Evolutionary conservation across 1,139 yeast species (phyloP).

Genomic region (Debaryomyces robertsiae): DNA sequence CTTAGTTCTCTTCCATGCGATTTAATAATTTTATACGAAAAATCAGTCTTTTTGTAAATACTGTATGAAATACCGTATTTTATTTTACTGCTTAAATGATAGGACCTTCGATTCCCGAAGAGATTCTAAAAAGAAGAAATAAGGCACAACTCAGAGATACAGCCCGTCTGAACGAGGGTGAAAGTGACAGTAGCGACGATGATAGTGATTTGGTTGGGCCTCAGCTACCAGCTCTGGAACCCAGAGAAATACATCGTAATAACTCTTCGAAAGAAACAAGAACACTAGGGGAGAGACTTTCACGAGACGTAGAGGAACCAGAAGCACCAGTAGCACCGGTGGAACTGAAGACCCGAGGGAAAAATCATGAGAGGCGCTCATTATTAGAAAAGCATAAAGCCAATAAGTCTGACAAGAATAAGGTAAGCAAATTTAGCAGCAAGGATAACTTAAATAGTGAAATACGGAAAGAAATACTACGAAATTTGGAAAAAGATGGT

Average conservation of each 20-base stretch:
- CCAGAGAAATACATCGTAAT: background rate
- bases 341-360: too few species aligned
- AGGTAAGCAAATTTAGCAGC: conserved; percentile 16
- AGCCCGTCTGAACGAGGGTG: conserved; percentile 9
- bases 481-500: conserved; percentile 16
- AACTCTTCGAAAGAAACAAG: background rate
- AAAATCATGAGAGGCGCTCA: conserved; percentile 9
- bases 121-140: conserved; percentile 8
- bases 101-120: conserved; percentile 14
- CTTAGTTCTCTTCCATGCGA: too few species aligned
- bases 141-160: background rate
- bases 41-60: too few species aligned
- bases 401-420: conserved; percentile 12
- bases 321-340: too few species aligned
- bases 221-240: conserved; percentile 4
- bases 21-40: too few species aligned
- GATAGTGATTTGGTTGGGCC: conserved; percentile 15
- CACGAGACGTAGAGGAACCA: background rate
- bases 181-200: conserved; percentile 12
- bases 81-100: conserved; percentile 9
- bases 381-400: conserved; percentile 17
- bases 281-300: background rate
- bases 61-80: too few species aligned
- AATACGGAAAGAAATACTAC: conserved; percentile 18
- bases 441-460: conserved; percentile 17